Evolutionary conservation across 78 protist species (phyloP).

Genomic region (Acrasis kona): DNA sequence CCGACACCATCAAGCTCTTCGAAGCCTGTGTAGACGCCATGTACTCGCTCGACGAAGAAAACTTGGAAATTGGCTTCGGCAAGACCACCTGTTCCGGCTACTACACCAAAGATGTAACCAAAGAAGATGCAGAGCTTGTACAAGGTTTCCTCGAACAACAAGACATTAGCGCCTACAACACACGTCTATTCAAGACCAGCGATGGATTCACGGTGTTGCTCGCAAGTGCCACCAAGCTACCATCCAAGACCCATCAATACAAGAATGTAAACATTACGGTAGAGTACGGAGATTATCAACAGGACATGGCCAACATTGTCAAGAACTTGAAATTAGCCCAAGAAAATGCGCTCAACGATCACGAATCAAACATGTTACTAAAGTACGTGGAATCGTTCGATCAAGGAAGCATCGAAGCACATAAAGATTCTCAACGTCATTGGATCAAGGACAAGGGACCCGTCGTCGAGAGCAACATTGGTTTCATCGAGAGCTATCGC

Average conservation of each 20-base stretch:
- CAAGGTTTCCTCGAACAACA: conserved; percentile 21
- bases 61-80: neutral
- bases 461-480: conserved; percentile 61
- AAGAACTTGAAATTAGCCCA: conserved; percentile 22
- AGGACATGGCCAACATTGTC: conserved; percentile 11
- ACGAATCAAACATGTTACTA: conserved; percentile 46
- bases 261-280: neutral
- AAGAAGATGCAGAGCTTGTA: conserved; percentile 33
- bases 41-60: neutral
- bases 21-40: neutral
- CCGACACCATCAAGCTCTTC: neutral
- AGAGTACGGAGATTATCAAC: conserved; percentile 39
- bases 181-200: conserved; percentile 8
- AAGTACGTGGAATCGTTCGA: conserved; percentile 40
- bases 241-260: too few species aligned
- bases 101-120: conserved; percentile 35
- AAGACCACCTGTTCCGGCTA: conserved; percentile 34
- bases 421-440: conserved; percentile 48
- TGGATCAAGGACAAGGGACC: conserved; percentile 69
- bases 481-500: conserved; percentile 65
- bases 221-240: too few species aligned
- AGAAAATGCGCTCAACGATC: conserved; percentile 34
- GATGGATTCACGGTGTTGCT: too few species aligned
- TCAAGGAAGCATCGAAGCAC: conserved; percentile 41
- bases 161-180: conserved; percentile 10